Base-by-base conservation (phyloP, 352 stramenopile species). In the Aphanomyces euteiches region DNA sequence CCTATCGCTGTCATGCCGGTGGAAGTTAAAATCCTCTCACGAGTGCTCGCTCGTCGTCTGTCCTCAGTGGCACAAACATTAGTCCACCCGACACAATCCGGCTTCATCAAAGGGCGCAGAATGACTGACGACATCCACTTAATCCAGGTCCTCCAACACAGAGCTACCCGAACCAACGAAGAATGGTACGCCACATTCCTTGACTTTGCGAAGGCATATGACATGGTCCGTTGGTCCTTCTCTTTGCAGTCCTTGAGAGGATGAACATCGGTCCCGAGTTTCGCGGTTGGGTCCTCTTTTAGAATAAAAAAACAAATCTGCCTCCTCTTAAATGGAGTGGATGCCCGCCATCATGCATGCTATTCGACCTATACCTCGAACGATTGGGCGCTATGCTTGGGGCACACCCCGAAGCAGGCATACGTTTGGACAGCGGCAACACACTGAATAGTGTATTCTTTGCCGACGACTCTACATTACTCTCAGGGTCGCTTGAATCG, bases 191-290 rank as follows among this genome's bases (percentile, higher is more conserved):
- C 72, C 4, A 39, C 69, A 0, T 78, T 78, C 43, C 57, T 78
- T 19, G 69, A 76, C 47, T 76, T 76, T 28, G 63, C 66, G 10
- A 78, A 78, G 58, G 74, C 71, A 0, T 78, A 76, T 12, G 73
- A 73, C 63, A 70, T 70, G 13, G 74, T 79, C 13, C 47, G 74
- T 58, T 72, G 67, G 60, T 13, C 0, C 50, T 77, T 45, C 66
- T 77, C 41, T 41, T 64, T 7, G 38, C 60, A 0, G 56, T 79
- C 2, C 60, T 79, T 12, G 54, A 58, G n/a, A 19, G 36, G n/a
- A 75, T 77, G 67, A 47, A 60, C 0, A 72, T 73, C 28, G 74
- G 74, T 0, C 4, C 12, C 1, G 4, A 5, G 1, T 77, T 77
- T 56, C 8, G 45, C 15, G 1, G 17, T 5, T 77, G 67, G 45